Evolutionary conservation across 768 basidiomycete species (phyloP).

Genomic region (Russula sp.): DNA sequence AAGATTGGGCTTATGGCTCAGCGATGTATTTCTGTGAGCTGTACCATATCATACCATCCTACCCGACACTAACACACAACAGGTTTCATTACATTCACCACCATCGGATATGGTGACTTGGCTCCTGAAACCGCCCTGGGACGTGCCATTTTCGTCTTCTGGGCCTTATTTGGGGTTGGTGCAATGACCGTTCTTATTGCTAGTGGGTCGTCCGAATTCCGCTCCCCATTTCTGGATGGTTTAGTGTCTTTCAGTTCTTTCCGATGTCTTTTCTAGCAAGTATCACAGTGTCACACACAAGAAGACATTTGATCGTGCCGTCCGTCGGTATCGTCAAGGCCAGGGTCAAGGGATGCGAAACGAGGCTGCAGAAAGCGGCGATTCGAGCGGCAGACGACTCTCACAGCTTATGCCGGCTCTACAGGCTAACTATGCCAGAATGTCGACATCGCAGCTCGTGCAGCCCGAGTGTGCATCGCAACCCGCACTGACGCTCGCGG

Average conservation of each 20-base stretch:
- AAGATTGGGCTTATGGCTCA: slow-evolving; percentile 57
- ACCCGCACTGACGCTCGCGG: background rate
- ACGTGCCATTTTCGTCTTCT: slow-evolving; percentile 68
- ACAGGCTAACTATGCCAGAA: slow-evolving; percentile 2
- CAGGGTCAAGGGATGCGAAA: background rate
- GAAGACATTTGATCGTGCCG: slow-evolving; percentile 22
- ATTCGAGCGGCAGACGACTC: background rate
- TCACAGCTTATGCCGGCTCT: slow-evolving; percentile 5
- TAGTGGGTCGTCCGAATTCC: slow-evolving; percentile 36
- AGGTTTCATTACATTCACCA: slow-evolving; percentile 72
- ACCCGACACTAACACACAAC: background rate
- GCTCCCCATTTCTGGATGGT: background rate
- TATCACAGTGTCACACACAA: slow-evolving; percentile 33
- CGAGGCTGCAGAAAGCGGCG: too few species aligned
- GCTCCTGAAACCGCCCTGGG: slow-evolving; percentile 60
- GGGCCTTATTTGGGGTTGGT: slow-evolving; percentile 72
- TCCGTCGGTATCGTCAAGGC: slow-evolving; percentile 18
- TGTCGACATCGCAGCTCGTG: background rate
- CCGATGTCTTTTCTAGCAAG: slow-evolving; percentile 59
- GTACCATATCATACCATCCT: background rate
- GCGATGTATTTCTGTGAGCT: slow-evolving; percentile 68
- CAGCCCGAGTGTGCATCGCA: background rate
- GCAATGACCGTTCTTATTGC: slow-evolving; percentile 73
- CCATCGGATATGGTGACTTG: slow-evolving; percentile 71
- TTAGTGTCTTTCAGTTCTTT: slow-evolving; percentile 42